Percentiles rank a stretch among this genome's conserved stretches.
phyloP scores from a whole-genome alignment of 108 stramenopile species.

The Cyclotella kingstonii region DNA sequence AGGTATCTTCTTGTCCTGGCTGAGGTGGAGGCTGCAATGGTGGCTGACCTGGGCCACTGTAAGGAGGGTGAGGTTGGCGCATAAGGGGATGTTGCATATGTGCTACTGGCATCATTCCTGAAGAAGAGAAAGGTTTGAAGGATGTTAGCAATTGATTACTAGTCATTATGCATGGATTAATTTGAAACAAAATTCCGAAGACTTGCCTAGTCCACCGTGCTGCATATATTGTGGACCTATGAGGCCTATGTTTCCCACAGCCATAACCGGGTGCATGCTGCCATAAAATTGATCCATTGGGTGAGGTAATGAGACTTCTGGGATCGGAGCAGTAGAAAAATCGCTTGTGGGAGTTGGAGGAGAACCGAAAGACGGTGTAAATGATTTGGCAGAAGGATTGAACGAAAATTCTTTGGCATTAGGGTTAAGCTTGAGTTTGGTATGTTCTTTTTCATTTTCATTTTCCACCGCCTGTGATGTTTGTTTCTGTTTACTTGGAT shows the following conservation, averaged over 20 bases:
- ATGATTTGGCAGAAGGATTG: slow-evolving; percentile 76
- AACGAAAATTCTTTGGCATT: slow-evolving; percentile 80
- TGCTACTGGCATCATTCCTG: slow-evolving; percentile 82
- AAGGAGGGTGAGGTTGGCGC: slow-evolving; percentile 49
- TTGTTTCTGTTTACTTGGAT: slow-evolving; percentile 17
- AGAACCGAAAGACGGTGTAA: slow-evolving; percentile 57
- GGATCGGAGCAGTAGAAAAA: slow-evolving; percentile 12
- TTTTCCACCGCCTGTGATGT: slow-evolving; percentile 21
- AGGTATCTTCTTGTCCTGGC: slow-evolving; percentile 33
- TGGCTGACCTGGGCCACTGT: slow-evolving; percentile 49
- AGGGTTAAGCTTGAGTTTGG: slow-evolving; percentile 73
- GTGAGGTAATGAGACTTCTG: slow-evolving; percentile 39
- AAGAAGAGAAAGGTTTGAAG: neutral
- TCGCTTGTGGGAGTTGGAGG: slow-evolving; percentile 22
- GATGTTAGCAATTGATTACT: neutral
- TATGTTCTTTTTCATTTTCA: slow-evolving; percentile 13
- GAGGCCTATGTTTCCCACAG: slow-evolving; percentile 7
- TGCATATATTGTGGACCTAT: slow-evolving; percentile 26
- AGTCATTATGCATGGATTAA: neutral
- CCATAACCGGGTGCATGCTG: slow-evolving; percentile 22
- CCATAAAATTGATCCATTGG: slow-evolving; percentile 28
- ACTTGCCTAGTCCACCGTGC: slow-evolving; percentile 21
- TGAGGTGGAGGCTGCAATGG: slow-evolving; percentile 39
- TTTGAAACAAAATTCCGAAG: neutral
- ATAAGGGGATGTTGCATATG: slow-evolving; percentile 55